These are phyloP conservation scores for Aspergillus sp. DNA, from an alignment of 2,329 filamentous ascomycete species.

Conservation along the genomic window DNA sequence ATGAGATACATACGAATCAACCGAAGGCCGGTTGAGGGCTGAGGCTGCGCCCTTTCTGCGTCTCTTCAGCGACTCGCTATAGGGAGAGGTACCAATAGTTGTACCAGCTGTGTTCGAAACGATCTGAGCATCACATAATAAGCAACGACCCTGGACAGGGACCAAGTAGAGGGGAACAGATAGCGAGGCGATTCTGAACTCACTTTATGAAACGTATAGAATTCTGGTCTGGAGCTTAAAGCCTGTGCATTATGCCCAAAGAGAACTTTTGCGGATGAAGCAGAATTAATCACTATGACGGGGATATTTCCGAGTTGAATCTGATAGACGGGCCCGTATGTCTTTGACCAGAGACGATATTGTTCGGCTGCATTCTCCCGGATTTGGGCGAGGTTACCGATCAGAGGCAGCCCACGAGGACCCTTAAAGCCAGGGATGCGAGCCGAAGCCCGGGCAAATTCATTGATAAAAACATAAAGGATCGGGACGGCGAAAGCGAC, in stretches of 20 bases:
- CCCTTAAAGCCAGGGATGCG: constrained; percentile 51
- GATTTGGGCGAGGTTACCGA: constrained; percentile 58
- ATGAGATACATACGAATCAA: constrained; percentile 62
- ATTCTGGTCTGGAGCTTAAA: constrained; percentile 56
- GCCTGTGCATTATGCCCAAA: constrained; percentile 57
- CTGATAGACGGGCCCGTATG: constrained; percentile 55
- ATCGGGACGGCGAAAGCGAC: constrained; percentile 32
- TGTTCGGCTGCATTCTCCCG: constrained; percentile 57
- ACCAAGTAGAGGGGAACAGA: not conserved
- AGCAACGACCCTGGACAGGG: not conserved
- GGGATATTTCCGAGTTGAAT: constrained; percentile 59
- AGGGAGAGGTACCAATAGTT: constrained; percentile 68
- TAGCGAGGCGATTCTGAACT: constrained; percentile 5
- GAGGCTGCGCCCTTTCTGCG: constrained; percentile 65
- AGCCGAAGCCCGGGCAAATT: constrained; percentile 47
- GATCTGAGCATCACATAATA: constrained; percentile 42
- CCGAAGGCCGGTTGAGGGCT: constrained; percentile 64
- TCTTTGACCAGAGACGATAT: constrained; percentile 56
- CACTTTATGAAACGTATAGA: constrained; percentile 62
- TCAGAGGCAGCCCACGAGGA: constrained; percentile 52
- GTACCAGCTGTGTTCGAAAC: constrained; percentile 66
- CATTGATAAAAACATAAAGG: constrained; percentile 51
- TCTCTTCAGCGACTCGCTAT: constrained; percentile 64
- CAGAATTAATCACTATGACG: constrained; percentile 57
- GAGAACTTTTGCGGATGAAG: constrained; percentile 51